A percentile compares a stretch with the other conserved stretches of the same genome.
Evolutionary conservation across 73 alveolate species (phyloP).

Genomic region (Blepharisma stoltei): DNA sequence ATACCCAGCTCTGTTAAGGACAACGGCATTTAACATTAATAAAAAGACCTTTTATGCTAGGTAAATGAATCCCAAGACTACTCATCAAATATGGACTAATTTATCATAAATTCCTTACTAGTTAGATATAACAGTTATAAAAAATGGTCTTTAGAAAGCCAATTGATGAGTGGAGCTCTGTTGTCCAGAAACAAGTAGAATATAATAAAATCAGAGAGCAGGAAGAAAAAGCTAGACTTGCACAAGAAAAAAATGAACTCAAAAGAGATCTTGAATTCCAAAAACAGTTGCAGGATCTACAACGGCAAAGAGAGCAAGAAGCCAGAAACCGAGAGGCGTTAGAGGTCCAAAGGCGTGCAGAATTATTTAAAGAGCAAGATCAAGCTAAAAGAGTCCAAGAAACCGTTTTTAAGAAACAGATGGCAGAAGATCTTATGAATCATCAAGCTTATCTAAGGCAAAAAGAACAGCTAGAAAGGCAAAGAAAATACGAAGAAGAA

Average conservation of each 20-base stretch:
- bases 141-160: not conserved
- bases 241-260: not conserved
- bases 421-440: not conserved
- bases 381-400: not conserved
- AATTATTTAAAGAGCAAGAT: not conserved
- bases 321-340: not conserved
- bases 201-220: not conserved
- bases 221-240: not conserved
- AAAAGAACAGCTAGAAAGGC: not conserved
- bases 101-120: too few relatives aligned
- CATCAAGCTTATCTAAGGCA: conserved; percentile 1
- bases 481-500: not conserved
- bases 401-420: not conserved
- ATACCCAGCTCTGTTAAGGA: too few relatives aligned
- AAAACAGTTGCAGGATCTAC: not conserved
- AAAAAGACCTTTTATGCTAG: too few relatives aligned
- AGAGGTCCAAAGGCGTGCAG: not conserved
- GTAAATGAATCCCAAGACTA: too few relatives aligned
- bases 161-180: not conserved
- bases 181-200: conserved; percentile 6
- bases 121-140: not conserved
- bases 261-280: conserved; percentile 1
- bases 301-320: not conserved
- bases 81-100: too few relatives aligned
- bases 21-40: too few relatives aligned